Percentiles rank a stretch among this genome's conserved stretches.
Conservation (phyloP, 805 yeast species). For the Kuraishia molischiana region DNA sequence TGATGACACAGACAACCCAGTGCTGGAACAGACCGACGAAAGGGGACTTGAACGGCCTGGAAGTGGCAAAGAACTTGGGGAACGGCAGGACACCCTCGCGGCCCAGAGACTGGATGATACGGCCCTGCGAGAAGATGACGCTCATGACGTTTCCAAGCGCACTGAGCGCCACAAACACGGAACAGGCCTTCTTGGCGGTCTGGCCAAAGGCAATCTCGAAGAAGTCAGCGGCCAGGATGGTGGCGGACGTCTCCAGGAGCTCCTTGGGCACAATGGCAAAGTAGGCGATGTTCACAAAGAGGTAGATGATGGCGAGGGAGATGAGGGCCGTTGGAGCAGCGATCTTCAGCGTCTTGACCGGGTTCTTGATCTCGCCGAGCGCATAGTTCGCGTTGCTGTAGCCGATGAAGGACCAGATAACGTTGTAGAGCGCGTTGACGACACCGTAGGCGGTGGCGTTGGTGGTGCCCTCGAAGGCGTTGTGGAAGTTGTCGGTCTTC, state of each 20-base stretch:
- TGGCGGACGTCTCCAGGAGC: conserved; percentile 48
- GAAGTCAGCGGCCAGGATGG: conserved; percentile 67
- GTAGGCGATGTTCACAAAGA: conserved; percentile 72
- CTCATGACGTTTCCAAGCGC: conserved; percentile 78
- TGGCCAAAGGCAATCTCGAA: conserved; percentile 65
- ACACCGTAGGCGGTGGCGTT: conserved; percentile 31
- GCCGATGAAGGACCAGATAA: conserved; percentile 33
- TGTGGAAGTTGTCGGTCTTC: conserved; percentile 25
- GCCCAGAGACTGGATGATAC: conserved; percentile 72
- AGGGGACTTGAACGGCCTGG: conserved; percentile 68
- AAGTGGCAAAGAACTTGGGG: conserved; percentile 59
- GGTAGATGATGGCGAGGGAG: conserved; percentile 52
- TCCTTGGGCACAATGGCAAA: conserved; percentile 61
- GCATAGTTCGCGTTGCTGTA: conserved; percentile 27
- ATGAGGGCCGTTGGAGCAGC: conserved; percentile 73
- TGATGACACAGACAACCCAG: conserved; percentile 64
- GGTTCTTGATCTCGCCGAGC: conserved; percentile 46
- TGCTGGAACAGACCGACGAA: conserved; percentile 67
- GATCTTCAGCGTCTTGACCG: conserved; percentile 52
- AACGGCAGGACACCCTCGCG: conserved; percentile 77
- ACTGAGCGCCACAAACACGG: conserved; percentile 72
- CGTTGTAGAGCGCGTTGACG: conserved; percentile 32
- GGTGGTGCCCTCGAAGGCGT: conserved; percentile 25
- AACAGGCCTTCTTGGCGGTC: conserved; percentile 54
- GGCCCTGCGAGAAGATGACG: conserved; percentile 75